Evolutionary conservation across 169 alveolate species (phyloP).

Genomic region (Plasmodium gonderi): DNA sequence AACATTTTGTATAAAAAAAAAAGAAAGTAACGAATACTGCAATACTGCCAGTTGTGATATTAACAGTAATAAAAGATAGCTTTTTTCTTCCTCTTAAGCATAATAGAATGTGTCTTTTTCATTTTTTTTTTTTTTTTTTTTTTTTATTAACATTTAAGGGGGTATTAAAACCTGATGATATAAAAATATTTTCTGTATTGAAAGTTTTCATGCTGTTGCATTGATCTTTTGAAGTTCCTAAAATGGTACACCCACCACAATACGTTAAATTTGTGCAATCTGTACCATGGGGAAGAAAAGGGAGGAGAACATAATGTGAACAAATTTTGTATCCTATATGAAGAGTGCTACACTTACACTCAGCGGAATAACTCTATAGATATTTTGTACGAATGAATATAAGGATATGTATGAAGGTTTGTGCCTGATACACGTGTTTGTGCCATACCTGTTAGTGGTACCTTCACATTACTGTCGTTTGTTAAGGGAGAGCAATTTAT

Average conservation of each 20-base stretch:
- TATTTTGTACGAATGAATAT: neutral
- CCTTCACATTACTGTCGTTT: slow-evolving; percentile 23
- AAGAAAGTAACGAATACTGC: neutral
- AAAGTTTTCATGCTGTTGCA: slow-evolving; percentile 34
- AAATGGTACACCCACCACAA: slow-evolving; percentile 48
- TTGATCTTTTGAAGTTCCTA: slow-evolving; percentile 50
- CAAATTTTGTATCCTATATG: too few relatives aligned
- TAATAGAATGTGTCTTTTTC: too few relatives aligned
- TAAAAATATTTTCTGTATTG: slow-evolving; percentile 19
- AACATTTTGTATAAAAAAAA: neutral
- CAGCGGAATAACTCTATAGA: too few relatives aligned
- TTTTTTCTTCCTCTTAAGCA: neutral
- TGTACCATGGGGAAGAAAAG: slow-evolving; percentile 5
- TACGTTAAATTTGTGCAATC: slow-evolving; percentile 67
- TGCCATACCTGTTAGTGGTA: slow-evolving; percentile 34
- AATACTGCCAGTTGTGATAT: neutral
- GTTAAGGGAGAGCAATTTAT: slow-evolving; percentile 24
- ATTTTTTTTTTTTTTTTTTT: neutral
- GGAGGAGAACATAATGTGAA: too few relatives aligned
- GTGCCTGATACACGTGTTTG: neutral
- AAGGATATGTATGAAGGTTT: neutral
- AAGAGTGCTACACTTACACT: too few relatives aligned
- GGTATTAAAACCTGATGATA: slow-evolving; percentile 53
- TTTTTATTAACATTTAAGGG: slow-evolving; percentile 40
- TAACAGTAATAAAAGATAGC: neutral